phyloP scores from a whole-genome alignment of 1,139 yeast species.

The Saccharomycopsis hybrid region DNA sequence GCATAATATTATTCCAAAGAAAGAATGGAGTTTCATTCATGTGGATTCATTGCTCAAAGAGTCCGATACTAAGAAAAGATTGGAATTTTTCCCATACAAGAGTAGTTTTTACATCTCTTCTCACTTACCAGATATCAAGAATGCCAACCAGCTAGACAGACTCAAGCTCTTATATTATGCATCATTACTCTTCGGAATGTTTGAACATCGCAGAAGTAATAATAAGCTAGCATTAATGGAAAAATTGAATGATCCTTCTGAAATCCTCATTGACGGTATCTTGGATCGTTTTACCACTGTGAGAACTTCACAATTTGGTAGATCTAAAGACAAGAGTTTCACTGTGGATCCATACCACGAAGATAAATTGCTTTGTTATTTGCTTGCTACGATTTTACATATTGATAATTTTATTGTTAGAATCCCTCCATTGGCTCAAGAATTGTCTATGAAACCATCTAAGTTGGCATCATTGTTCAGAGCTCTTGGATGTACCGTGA shows the following conservation, averaged over 20 bases:
- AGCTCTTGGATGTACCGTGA: slow-evolving; percentile 77
- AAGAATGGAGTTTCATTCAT: slow-evolving; percentile 59
- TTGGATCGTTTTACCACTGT: slow-evolving; percentile 62
- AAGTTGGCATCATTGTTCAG: slow-evolving; percentile 62
- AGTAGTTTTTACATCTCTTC: slow-evolving; percentile 44
- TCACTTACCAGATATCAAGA: slow-evolving; percentile 35
- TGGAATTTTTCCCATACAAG: slow-evolving; percentile 56
- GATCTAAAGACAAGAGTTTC: slow-evolving; percentile 65
- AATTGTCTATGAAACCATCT: slow-evolving; percentile 75
- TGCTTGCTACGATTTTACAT: slow-evolving; percentile 67
- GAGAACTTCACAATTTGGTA: slow-evolving; percentile 63
- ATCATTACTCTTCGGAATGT: slow-evolving; percentile 73
- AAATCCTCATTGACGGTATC: slow-evolving; percentile 64
- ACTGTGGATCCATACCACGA: slow-evolving; percentile 81
- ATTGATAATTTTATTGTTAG: slow-evolving; percentile 72
- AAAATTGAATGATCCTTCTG: slow-evolving; percentile 64
- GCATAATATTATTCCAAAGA: slow-evolving; percentile 58
- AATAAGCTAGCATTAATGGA: slow-evolving; percentile 57
- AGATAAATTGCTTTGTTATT: slow-evolving; percentile 76
- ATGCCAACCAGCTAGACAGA: slow-evolving; percentile 42
- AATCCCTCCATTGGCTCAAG: slow-evolving; percentile 76
- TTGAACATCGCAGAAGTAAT: slow-evolving; percentile 60
- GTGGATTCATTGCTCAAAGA: slow-evolving; percentile 51
- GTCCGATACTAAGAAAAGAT: slow-evolving; percentile 39
- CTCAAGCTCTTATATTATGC: slow-evolving; percentile 71